Base-by-base conservation (phyloP, 768 basidiomycete genomes). In the Lactarius psammicola region DNA sequence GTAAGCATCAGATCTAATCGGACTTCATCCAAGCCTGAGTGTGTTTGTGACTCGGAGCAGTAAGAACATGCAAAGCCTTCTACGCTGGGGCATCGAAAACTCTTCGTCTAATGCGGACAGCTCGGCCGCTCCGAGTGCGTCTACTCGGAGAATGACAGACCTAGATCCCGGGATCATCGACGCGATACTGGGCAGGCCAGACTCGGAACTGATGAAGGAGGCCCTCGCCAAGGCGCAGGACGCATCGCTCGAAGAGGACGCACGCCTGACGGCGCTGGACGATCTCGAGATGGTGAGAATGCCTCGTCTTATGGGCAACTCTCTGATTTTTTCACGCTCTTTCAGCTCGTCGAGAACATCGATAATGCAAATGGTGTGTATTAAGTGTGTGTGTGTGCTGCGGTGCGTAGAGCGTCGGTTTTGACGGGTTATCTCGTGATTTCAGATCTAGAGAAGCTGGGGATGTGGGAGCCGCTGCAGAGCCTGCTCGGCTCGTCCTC, bases 101-200 rank as follows among this genome's bases (percentile, higher is more conserved):
- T 88, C 89, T 5, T 70, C 77, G 6, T 70, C 77, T 0, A 72
- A 80, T 11, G 70, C 74, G 10, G 74, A 67, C 3, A 71, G 73
- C 33, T 69, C 76, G 11, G 63, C 75, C 36, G 69, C 76, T 49
- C 65, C 9, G 68, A 70, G 42, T 75, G 80, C 7, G 80, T 78
- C 28, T 70, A 67, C 75, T 17, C 18, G 7, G 11, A 74, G 73
- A 13, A 75, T 77, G 23, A 79, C 81, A 62, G 80, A 88, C 60
- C 77, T 96, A 23, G 89, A 94, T 77, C 88, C 94, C 1, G 91
- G 76, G n/a, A 80, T 95, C 68, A 89, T 95, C 68, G 92, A 95
- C 71, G 75, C 84, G 75, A 92, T 96, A 71, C 81, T 96, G 34
- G 94, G 94, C 13, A 91, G 87, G 71, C 84, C 90, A 0, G 94